These are phyloP conservation scores for Ceratocystis alfenasii DNA, from an alignment of 2,329 filamentous ascomycete species.

Conservation along the genomic window DNA sequence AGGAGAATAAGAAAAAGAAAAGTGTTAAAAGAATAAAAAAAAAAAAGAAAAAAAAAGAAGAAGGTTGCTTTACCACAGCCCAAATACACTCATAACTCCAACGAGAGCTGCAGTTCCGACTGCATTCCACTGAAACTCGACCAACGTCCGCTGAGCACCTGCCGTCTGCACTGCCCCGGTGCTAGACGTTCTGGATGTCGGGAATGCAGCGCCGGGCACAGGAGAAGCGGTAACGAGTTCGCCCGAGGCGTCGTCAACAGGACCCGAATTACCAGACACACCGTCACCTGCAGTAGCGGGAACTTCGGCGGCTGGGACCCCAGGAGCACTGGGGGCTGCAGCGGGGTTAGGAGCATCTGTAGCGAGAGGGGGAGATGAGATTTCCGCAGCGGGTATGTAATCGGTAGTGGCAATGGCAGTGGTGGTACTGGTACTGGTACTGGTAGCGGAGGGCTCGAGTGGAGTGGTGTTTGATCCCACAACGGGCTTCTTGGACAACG, in stretches of 20 bases:
- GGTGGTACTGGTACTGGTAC: background rate
- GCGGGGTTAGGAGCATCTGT: background rate
- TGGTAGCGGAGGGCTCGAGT: background rate
- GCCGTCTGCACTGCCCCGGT: constrained; percentile 4
- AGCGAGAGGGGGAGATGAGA: background rate
- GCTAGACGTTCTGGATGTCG: background rate
- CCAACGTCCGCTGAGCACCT: background rate
- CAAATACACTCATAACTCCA: background rate
- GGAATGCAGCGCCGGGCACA: background rate
- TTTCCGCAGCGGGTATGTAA: background rate
- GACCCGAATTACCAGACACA: no score
- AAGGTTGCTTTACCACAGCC: background rate
- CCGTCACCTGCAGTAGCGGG: background rate
- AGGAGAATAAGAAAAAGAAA: background rate
- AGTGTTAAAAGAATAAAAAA: background rate
- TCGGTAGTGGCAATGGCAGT: background rate
- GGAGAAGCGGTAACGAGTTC: background rate
- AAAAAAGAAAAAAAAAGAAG: constrained; percentile 4
- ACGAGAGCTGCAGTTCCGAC: background rate
- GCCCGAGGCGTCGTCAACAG: background rate
- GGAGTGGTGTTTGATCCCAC: background rate
- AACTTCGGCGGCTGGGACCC: no score
- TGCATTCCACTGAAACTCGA: background rate
- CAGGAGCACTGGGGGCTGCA: no score
- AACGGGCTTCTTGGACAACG: background rate